phyloP scores from a whole-genome alignment of 495 filamentous ascomycete genomes.

The Aspergillus avenaceus region DNA sequence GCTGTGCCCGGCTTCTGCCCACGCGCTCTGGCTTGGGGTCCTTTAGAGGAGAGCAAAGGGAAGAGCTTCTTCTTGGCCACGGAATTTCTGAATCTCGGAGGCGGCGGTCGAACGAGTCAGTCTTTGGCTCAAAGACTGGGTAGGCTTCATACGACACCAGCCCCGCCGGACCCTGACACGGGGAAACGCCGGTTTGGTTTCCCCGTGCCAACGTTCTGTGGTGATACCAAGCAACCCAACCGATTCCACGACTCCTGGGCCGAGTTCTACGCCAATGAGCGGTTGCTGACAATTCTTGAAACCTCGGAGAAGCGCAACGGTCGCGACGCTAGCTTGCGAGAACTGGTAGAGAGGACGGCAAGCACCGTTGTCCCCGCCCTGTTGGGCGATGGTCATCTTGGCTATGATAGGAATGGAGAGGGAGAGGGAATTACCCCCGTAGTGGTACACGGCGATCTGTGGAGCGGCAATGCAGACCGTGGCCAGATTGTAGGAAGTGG shows the following conservation, averaged over 20 bases:
- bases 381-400: slow-evolving; percentile 62
- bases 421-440: slow-evolving; percentile 61
- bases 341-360: slow-evolving; percentile 60
- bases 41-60: slow-evolving; percentile 42
- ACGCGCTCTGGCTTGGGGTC: slow-evolving; percentile 63
- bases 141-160: slow-evolving; percentile 71
- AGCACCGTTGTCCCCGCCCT: slow-evolving; percentile 64
- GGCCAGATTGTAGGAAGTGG: slow-evolving; percentile 55
- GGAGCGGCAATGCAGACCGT: slow-evolving; percentile 78
- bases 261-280: slow-evolving; percentile 74
- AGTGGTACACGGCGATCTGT: slow-evolving; percentile 85
- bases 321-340: slow-evolving; percentile 52
- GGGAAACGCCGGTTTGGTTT: slow-evolving; percentile 70
- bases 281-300: slow-evolving; percentile 60
- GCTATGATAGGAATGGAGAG: slow-evolving; percentile 38
- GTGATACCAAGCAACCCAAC: slow-evolving; percentile 78
- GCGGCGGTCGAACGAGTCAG: slow-evolving; percentile 23
- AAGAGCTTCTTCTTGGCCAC: slow-evolving; percentile 69
- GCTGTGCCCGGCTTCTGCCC: slow-evolving; percentile 73
- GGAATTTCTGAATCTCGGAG: slow-evolving; percentile 69
- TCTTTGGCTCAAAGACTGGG: slow-evolving; percentile 73
- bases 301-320: slow-evolving; percentile 60
- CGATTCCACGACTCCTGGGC: slow-evolving; percentile 65
- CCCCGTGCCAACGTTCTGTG: slow-evolving; percentile 78
- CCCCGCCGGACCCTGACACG: slow-evolving; percentile 52